A percentile compares a stretch with the other conserved stretches of the same genome.
Conservation (phyloP, 345 rosid species). For the Rhodamnia argentea region DNA sequence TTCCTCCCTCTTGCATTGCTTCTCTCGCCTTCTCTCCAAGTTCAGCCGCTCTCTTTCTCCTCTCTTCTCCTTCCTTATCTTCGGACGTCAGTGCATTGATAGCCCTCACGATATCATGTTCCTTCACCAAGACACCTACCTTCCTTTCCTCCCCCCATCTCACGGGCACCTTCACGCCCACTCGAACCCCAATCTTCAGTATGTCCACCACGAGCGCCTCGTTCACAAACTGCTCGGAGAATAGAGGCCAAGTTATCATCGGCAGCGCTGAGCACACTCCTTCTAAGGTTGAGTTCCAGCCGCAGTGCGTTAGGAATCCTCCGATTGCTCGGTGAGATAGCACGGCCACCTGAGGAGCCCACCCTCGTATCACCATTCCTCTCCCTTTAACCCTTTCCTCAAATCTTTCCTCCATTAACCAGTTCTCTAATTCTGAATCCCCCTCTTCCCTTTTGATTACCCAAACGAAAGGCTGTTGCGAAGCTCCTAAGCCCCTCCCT, state of each 20-base stretch:
- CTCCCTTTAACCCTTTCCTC: constrained; percentile 49
- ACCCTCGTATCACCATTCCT: constrained; percentile 58
- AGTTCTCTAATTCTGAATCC: constrained; percentile 40
- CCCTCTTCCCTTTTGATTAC: constrained; percentile 34
- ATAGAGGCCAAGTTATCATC: constrained; percentile 76
- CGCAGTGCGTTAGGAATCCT: constrained; percentile 78
- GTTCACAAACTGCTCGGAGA: constrained; percentile 67
- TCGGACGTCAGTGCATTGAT: constrained; percentile 32
- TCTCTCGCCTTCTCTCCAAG: constrained; percentile 30
- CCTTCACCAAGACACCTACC: constrained; percentile 51
- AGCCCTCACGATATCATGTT: constrained; percentile 27
- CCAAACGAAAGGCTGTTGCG: constrained; percentile 63
- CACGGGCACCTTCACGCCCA: constrained; percentile 55
- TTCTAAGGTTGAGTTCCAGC: constrained; percentile 85
- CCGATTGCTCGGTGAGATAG: constrained; percentile 54
- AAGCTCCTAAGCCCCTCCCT: constrained; percentile 56
- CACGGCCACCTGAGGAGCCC: constrained; percentile 81
- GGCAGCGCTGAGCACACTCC: constrained; percentile 53
- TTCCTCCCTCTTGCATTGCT: constrained; percentile 46
- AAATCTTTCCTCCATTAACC: constrained; percentile 30
- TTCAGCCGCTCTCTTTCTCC: constrained; percentile 33
- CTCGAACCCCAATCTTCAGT: constrained; percentile 57
- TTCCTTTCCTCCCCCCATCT: constrained; percentile 75
- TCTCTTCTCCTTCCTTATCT: constrained; percentile 30
- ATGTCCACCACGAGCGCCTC: constrained; percentile 60